Percentiles rank a stretch among this genome's conserved stretches.
Evolutionary conservation across 331 rosid species (phyloP).

Genomic region (Spiraea crenata): DNA sequence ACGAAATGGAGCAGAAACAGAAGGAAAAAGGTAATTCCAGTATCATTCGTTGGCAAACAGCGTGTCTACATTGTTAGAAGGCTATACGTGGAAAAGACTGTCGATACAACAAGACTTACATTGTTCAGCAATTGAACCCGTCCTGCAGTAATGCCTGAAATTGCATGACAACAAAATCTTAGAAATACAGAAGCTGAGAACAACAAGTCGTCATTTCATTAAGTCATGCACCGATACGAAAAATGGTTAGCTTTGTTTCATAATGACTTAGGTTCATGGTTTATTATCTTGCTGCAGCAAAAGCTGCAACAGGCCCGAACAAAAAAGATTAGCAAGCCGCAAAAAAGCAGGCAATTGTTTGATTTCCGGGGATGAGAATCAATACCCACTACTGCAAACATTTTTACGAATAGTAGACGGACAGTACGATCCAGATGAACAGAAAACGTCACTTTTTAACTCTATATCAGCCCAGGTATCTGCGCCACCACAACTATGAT

Average conservation of each 20-base stretch:
- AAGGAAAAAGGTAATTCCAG: not conserved
- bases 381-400: constrained; percentile 74
- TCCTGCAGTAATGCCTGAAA: constrained; percentile 80
- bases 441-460: constrained; percentile 67
- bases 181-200: constrained; percentile 27
- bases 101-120: constrained; percentile 48
- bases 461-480: constrained; percentile 65
- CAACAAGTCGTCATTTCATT: constrained; percentile 13
- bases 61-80: not conserved
- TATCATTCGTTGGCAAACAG: not conserved
- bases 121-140: constrained; percentile 57
- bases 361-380: constrained; percentile 38
- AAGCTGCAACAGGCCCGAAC: too few relatives aligned
- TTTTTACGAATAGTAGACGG: constrained; percentile 52
- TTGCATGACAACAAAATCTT: constrained; percentile 25
- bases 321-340: not conserved
- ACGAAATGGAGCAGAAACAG: not conserved
- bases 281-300: not conserved
- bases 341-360: not conserved
- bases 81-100: not conserved
- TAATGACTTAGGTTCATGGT: constrained; percentile 4
- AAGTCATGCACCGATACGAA: constrained; percentile 6
- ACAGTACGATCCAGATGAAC: constrained; percentile 83
- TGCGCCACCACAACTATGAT: constrained; percentile 86
- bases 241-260: not conserved